phyloP scores from a whole-genome alignment of 1,284 basidiomycete species.

The Ceratobasidium sp. region DNA sequence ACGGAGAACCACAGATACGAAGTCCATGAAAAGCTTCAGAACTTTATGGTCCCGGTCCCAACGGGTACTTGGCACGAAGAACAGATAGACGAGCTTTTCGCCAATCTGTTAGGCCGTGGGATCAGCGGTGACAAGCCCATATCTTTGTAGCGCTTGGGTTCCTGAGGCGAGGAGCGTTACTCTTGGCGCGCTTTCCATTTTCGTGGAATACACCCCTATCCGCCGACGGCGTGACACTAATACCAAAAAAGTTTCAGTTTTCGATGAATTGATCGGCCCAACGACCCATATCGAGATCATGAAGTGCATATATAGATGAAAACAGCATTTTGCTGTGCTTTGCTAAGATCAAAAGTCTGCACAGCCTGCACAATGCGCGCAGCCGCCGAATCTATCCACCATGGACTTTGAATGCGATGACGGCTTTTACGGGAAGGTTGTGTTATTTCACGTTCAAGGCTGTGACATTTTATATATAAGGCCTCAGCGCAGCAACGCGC shows the following conservation, averaged over 20 bases:
- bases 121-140: neutral
- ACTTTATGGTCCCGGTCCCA: constrained; percentile 92
- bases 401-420: constrained; percentile 10
- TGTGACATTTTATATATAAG: constrained; percentile 17
- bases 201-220: neutral
- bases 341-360: neutral
- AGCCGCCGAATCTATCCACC: neutral
- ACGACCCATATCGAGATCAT: neutral
- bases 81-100: constrained; percentile 92
- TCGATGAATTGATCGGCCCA: neutral
- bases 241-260: too few species aligned
- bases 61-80: constrained; percentile 86
- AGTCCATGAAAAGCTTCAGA: constrained; percentile 91
- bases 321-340: constrained; percentile 13
- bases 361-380: neutral
- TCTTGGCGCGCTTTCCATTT: neutral
- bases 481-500: constrained; percentile 16
- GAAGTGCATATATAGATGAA: neutral
- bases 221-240: too few species aligned
- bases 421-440: neutral
- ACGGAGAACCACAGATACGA: constrained; percentile 72
- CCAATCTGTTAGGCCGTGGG: constrained; percentile 76
- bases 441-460: constrained; percentile 19
- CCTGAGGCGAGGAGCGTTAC: neutral
- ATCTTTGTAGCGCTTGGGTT: neutral